Conservation (phyloP, 2,329 filamentous ascomycete species). For the Xenoacremonium recifei region DNA sequence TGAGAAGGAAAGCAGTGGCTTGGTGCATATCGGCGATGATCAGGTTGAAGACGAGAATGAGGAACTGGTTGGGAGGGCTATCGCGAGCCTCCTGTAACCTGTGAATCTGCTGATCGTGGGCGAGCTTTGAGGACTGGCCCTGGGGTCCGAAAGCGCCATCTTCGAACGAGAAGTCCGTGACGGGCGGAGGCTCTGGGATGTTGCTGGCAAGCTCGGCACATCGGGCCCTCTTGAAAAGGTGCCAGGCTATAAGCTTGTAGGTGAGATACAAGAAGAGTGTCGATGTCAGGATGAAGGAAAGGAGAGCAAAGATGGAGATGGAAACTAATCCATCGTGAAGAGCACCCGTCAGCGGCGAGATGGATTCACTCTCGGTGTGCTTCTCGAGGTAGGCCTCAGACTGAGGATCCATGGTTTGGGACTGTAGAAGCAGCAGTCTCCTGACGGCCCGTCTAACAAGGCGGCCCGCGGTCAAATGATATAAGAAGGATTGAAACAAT, state of each 20-base stretch:
- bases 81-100: slow-evolving; percentile 8
- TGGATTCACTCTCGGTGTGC: slow-evolving; percentile 15
- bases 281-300: slow-evolving; percentile 28
- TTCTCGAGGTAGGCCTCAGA: slow-evolving; percentile 9
- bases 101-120: slow-evolving; percentile 5
- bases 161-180: slow-evolving; percentile 29
- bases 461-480: background rate
- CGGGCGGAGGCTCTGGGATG: slow-evolving; percentile 14
- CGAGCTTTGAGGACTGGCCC: slow-evolving; percentile 7
- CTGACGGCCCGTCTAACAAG: background rate
- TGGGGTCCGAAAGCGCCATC: slow-evolving; percentile 8
- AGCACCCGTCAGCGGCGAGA: slow-evolving; percentile 17
- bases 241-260: slow-evolving; percentile 26
- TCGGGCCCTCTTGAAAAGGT: slow-evolving; percentile 12
- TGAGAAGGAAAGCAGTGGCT: slow-evolving; percentile 60
- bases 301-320: slow-evolving; percentile 26
- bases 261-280: slow-evolving; percentile 28
- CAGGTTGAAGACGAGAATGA: slow-evolving; percentile 69
- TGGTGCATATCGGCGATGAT: slow-evolving; percentile 67
- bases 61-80: slow-evolving; percentile 58
- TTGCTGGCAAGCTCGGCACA: slow-evolving; percentile 11
- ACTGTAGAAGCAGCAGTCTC: background rate
- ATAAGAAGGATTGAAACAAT: background rate
- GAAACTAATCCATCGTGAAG: slow-evolving; percentile 25
- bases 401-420: slow-evolving; percentile 8